Percentiles rank a stretch among this genome's conserved stretches.
phyloP scores from a whole-genome alignment of 2,329 filamentous ascomycete genomes.

The Apiospora malaysiana region DNA sequence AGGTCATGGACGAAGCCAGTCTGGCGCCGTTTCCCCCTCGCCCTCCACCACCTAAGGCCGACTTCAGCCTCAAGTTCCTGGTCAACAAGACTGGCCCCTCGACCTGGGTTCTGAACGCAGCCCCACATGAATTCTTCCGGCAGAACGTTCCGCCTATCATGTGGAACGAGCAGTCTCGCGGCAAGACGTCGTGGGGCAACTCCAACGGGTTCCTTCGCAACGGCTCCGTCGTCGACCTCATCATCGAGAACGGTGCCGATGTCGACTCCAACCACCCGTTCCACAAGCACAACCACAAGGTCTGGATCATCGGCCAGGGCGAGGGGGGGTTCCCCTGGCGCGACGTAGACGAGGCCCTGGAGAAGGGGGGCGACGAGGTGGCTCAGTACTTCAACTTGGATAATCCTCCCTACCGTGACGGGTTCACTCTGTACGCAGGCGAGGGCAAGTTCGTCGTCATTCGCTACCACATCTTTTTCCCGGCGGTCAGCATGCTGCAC shows the following conservation, averaged over 20 bases:
- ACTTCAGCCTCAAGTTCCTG: conserved; percentile 29
- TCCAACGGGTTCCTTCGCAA: conserved; percentile 28
- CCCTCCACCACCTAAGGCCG: conserved; percentile 24
- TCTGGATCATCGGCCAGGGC: conserved; percentile 34
- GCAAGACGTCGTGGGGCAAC: conserved; percentile 26
- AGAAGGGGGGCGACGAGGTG: conserved; percentile 47
- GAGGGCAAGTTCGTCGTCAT: conserved; percentile 29
- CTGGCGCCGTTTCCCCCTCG: conserved; percentile 27
- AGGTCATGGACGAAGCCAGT: conserved; percentile 27
- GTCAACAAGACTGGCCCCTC: conserved; percentile 28
- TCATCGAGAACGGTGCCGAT: conserved; percentile 33
- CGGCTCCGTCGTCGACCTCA: conserved; percentile 35
- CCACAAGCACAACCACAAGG: conserved; percentile 38
- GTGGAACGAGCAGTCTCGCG: conserved; percentile 28
- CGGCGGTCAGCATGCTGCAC: conserved; percentile 29
- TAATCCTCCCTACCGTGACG: conserved; percentile 27
- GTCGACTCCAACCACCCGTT: conserved; percentile 33
- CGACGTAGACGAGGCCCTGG: conserved; percentile 44
- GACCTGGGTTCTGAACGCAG: conserved; percentile 29
- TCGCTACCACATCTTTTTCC: conserved; percentile 28
- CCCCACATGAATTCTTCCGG: conserved; percentile 29
- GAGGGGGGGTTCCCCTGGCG: conserved; percentile 33
- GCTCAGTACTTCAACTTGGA: conserved; percentile 49
- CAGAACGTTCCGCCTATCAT: conserved; percentile 29
- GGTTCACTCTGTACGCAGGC: conserved; percentile 25